phyloP scores from a whole-genome alignment of 192 early-diverging fungal species.

The Backusella psychrophila region DNA sequence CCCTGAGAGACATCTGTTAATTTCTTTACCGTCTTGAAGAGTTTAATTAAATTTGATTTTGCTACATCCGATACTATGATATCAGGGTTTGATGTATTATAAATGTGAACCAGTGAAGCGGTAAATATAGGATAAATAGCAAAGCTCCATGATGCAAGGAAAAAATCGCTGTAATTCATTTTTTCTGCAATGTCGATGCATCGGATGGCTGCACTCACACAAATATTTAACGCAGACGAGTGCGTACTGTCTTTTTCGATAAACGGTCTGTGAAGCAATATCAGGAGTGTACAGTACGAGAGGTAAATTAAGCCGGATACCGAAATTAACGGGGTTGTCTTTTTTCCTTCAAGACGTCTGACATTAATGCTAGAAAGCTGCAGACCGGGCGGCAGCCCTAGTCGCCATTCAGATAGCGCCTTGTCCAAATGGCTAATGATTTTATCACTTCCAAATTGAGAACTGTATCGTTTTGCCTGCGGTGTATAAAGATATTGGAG shows the following conservation, averaged over 20 bases:
- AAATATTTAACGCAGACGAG: slow-evolving; percentile 27
- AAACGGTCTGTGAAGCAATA: slow-evolving; percentile 54
- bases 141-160: slow-evolving; percentile 34
- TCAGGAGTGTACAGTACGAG: slow-evolving; percentile 47
- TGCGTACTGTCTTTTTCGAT: slow-evolving; percentile 26
- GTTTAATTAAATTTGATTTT: slow-evolving; percentile 16
- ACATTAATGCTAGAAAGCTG: slow-evolving; percentile 17
- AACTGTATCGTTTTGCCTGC: slow-evolving; percentile 21
- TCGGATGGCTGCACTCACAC: slow-evolving; percentile 30
- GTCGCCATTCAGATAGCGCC: slow-evolving; percentile 28
- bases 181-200: slow-evolving; percentile 29
- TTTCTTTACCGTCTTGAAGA: slow-evolving; percentile 10
- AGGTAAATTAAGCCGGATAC: slow-evolving; percentile 38
- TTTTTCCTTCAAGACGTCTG: neutral
- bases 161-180: slow-evolving; percentile 30
- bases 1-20: slow-evolving; percentile 5
- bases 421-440: slow-evolving; percentile 26
- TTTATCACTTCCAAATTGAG: slow-evolving; percentile 28
- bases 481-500: slow-evolving; percentile 33
- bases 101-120: slow-evolving; percentile 25
- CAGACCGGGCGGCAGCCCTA: slow-evolving; percentile 14
- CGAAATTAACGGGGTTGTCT: slow-evolving; percentile 19
- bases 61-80: slow-evolving; percentile 18
- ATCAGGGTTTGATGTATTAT: slow-evolving; percentile 20
- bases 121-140: slow-evolving; percentile 33